These are phyloP conservation scores for Ceratocystis cubensis DNA, from an alignment of 2,329 filamentous ascomycete genomes.

Conservation along the genomic window DNA sequence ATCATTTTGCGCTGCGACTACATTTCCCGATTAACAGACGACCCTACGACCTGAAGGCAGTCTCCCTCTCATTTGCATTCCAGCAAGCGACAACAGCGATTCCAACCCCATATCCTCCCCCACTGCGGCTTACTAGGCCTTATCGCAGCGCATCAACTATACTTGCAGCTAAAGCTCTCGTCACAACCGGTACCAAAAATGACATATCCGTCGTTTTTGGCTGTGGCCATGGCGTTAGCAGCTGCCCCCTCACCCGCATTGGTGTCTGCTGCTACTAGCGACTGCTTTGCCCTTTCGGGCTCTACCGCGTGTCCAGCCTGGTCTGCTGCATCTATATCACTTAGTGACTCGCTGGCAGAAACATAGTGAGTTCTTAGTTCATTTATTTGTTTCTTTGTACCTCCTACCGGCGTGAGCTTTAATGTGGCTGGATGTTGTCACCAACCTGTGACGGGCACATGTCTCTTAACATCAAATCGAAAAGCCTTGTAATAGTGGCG, in stretches of 20 bases:
- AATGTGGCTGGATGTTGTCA: background rate
- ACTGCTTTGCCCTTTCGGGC: conserved; percentile 18
- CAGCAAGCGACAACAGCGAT: background rate
- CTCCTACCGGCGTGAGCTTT: too few species aligned
- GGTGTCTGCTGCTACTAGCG: conserved; percentile 16
- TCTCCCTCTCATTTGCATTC: conserved; percentile 5
- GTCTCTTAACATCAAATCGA: background rate
- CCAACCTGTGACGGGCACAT: background rate
- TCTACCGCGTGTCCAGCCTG: conserved; percentile 19
- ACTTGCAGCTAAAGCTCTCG: too few species aligned
- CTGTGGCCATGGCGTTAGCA: conserved; percentile 12
- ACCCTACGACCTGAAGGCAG: background rate
- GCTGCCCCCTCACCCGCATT: conserved; percentile 13
- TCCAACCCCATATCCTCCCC: too few species aligned
- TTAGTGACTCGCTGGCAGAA: conserved; percentile 13
- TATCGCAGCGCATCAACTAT: too few species aligned
- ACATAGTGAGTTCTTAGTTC: conserved; percentile 18
- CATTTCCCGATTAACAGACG: background rate
- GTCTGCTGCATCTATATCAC: conserved; percentile 18
- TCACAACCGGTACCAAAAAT: background rate
- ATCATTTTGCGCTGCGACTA: too few species aligned
- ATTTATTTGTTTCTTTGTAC: background rate
- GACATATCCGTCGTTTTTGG: conserved; percentile 16
- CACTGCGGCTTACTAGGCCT: too few species aligned
- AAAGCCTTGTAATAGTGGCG: too few species aligned